phyloP scores from a whole-genome alignment of 192 early-diverging fungal species.

The Linnemannia elongata region DNA sequence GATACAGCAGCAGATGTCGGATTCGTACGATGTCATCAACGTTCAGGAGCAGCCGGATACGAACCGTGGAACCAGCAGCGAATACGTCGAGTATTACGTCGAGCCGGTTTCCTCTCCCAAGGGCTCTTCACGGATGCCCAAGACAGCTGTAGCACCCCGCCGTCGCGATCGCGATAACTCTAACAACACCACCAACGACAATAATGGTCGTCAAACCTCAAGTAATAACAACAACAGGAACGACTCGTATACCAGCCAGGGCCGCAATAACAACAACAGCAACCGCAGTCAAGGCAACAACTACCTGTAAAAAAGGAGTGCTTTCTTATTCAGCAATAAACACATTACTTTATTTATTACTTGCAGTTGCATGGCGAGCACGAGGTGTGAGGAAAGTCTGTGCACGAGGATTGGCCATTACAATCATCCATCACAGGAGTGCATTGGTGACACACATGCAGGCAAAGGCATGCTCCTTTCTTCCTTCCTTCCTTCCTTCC shows the following conservation, averaged over 20 bases:
- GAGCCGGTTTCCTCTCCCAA: background rate
- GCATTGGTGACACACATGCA: background rate
- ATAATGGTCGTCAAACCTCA: too few species aligned
- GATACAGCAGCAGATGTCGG: too few species aligned
- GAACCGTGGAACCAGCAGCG: background rate
- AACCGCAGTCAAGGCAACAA: background rate
- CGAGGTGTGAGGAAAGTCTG: background rate
- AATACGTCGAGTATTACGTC: background rate
- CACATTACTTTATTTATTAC: background rate
- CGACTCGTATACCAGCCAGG: slow-evolving; percentile 6
- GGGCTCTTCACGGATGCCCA: slow-evolving; percentile 9
- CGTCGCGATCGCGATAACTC: background rate
- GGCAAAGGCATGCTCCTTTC: too few species aligned
- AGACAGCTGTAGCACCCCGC: background rate
- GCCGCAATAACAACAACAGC: slow-evolving; percentile 3
- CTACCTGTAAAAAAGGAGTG: background rate
- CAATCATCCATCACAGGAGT: background rate
- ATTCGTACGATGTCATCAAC: too few species aligned
- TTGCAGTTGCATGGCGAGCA: background rate
- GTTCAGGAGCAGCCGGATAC: background rate
- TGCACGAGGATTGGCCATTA: background rate
- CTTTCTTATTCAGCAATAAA: background rate
- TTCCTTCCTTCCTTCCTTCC: too few species aligned
- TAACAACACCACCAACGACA: background rate
- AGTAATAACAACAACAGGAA: background rate